Conservation (phyloP, 768 basidiomycete species). For the Porphyrellus cyaneotinctus region DNA sequence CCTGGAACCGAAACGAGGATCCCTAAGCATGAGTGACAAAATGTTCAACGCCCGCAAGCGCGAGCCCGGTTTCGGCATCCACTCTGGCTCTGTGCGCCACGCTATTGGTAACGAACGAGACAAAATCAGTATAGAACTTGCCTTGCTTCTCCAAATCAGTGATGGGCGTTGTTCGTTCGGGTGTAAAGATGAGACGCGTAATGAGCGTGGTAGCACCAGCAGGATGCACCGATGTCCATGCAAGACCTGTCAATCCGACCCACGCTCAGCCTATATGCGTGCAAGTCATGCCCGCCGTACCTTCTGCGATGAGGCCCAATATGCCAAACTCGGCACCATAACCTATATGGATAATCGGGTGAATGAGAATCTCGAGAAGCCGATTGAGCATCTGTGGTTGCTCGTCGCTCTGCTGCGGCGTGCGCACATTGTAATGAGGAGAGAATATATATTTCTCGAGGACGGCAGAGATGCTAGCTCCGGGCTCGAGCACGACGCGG, state of each 20-base stretch:
- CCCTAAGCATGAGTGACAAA: conserved; percentile 51
- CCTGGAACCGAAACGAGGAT: conserved; percentile 35
- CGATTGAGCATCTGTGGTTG: conserved; percentile 59
- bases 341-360: conserved; percentile 62
- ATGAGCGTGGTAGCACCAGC: conserved; percentile 35
- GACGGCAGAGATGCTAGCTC: conserved; percentile 29
- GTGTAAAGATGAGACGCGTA: conserved; percentile 30
- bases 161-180: conserved; percentile 18
- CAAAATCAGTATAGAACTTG: background rate
- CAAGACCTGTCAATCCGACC: conserved; percentile 46
- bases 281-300: conserved; percentile 26
- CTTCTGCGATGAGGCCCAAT: conserved; percentile 61
- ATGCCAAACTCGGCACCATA: conserved; percentile 63
- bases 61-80: conserved; percentile 25
- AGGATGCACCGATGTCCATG: conserved; percentile 51
- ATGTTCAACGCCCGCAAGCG: conserved; percentile 49
- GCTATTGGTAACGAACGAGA: background rate
- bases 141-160: conserved; percentile 22
- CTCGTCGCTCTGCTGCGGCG: conserved; percentile 23
- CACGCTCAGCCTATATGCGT: background rate
- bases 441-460: conserved; percentile 67
- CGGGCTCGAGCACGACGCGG: conserved; percentile 27
- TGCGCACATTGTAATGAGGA: conserved; percentile 42
- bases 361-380: conserved; percentile 55
- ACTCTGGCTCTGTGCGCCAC: conserved; percentile 15